Percentiles rank a stretch among this genome's conserved stretches.
Evolutionary conservation across 2,329 filamentous ascomycete species (phyloP).

Genomic region (Verticillium nonalfalfae): DNA sequence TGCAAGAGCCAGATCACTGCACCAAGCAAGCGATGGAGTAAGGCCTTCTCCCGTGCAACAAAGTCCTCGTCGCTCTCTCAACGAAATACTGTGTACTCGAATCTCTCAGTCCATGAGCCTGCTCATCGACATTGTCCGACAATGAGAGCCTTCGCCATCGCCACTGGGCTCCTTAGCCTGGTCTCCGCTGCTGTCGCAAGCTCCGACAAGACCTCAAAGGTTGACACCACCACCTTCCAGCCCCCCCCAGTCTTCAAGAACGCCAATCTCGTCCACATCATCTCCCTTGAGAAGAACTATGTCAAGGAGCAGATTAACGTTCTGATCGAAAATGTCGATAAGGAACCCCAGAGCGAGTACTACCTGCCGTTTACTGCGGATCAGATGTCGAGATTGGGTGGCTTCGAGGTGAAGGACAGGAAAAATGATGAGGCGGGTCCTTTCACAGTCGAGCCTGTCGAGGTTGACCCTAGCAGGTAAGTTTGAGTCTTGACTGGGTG

Average conservation of each 20-base stretch:
- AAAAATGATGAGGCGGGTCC: conserved; percentile 63
- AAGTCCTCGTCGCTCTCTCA: conserved; percentile 6
- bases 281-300: conserved; percentile 91
- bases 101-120: conserved; percentile 18
- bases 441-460: conserved; percentile 65
- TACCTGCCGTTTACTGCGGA: conserved; percentile 79
- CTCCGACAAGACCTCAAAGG: conserved; percentile 40
- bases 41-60: conserved; percentile 4
- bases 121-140: conserved; percentile 17
- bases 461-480: conserved; percentile 55
- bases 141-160: conserved; percentile 44
- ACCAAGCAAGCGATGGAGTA: conserved; percentile 12
- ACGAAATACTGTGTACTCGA: conserved; percentile 8
- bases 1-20: conserved; percentile 12
- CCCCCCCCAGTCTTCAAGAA: conserved; percentile 93
- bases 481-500: conserved; percentile 9
- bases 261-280: conserved; percentile 79
- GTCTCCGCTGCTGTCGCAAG: conserved; percentile 38
- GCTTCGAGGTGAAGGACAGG: conserved; percentile 87
- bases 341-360: conserved; percentile 78
- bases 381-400: conserved; percentile 71
- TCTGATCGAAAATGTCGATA: conserved; percentile 82
- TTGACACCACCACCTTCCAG: conserved; percentile 61
- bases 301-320: conserved; percentile 88
- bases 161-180: conserved; percentile 54